Evolutionary conservation across 768 basidiomycete species (phyloP), one percentile per base, ranked within the genome.

Genomic region (Tricholoma sp.): DNA sequence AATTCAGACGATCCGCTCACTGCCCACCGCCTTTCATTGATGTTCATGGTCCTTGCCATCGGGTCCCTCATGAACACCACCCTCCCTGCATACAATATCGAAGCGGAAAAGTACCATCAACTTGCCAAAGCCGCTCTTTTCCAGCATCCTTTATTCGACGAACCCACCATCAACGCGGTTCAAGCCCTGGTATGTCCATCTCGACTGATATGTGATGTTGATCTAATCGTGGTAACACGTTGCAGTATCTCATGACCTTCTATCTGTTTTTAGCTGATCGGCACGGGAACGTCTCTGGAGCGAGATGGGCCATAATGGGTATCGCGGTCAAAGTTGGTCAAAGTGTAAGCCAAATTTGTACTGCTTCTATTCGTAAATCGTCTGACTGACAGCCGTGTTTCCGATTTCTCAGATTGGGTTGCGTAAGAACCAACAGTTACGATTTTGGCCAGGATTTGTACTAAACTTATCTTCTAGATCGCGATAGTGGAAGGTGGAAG

Each of bases 61-160:
- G 86, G 85, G 3, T 79, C 78, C 10, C 74, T 87, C 50, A 82
- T 86, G 77, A 79, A 87, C 63, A 75, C 77, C 4, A 66, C 72
- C 15, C 68, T 81, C 36, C 72, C 80, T 13, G 78, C 85, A 0
- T 87, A 86, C 63, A 84, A 76, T 52, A 64, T 85, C 44, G 86
- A 88, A 54, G 86, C 86, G 1, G 84, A 87, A 65, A 85, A 85
- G 64, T 88, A 84, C 59, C 80, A 87, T 60, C 84, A 86, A 55
- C 70, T 88, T 15, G 83, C 84, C 3, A 79, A 82, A 56, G 85
- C 86, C 1, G 76, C 85, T 1, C 72, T 88, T 17, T 87, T 86
- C 69, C 78, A 83, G 51, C 75, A 76, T 57, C 80, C 82, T 1
- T 77, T 88, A 48, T 83, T 88, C 59, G 85, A 88, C 60, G 80